A percentile compares a stretch with the other conserved stretches of the same genome.
Conservation (phyloP, 352 stramenopile genomes). For the Phytophthora idaei region DNA sequence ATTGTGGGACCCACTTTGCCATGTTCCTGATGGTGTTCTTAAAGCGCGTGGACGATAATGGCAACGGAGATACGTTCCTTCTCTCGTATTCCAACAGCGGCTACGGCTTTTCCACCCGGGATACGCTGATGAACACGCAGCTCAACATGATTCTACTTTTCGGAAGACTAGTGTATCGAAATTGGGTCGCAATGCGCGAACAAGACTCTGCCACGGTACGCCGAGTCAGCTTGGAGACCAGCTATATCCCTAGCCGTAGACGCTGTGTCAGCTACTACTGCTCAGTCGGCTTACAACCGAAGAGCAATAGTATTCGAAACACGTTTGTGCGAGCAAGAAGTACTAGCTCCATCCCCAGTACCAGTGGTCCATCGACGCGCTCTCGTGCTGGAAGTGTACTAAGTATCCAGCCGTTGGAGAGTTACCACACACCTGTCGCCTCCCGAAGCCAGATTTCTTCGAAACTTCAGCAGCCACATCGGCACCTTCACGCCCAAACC, state of each 20-base stretch:
- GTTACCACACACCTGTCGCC: conserved; percentile 5
- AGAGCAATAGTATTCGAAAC: not conserved
- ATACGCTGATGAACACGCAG: not conserved
- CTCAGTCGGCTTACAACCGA: not conserved
- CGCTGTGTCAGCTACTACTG: not conserved
- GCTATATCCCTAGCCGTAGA: not conserved
- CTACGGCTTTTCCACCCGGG: not conserved
- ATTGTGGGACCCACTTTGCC: conserved; percentile 16
- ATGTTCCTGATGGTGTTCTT: conserved; percentile 33
- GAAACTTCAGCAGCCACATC: not conserved
- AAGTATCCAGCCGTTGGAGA: conserved; percentile 25
- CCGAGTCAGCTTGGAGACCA: not conserved
- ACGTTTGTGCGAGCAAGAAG: conserved; percentile 1
- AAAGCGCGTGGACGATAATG: conserved; percentile 27
- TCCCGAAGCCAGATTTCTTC: not conserved
- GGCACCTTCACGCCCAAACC: not conserved
- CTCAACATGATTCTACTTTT: not conserved
- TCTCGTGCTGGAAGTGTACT: conserved; percentile 20
- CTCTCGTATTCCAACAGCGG: conserved; percentile 1
- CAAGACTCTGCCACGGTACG: not conserved
- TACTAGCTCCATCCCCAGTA: conserved; percentile 13
- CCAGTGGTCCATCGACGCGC: conserved; percentile 4
- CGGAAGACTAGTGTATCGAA: not conserved
- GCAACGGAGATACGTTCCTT: conserved; percentile 3
- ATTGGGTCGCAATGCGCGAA: not conserved